Evolutionary conservation across 768 basidiomycete species (phyloP).

Genomic region (Phylloporus sp.): DNA sequence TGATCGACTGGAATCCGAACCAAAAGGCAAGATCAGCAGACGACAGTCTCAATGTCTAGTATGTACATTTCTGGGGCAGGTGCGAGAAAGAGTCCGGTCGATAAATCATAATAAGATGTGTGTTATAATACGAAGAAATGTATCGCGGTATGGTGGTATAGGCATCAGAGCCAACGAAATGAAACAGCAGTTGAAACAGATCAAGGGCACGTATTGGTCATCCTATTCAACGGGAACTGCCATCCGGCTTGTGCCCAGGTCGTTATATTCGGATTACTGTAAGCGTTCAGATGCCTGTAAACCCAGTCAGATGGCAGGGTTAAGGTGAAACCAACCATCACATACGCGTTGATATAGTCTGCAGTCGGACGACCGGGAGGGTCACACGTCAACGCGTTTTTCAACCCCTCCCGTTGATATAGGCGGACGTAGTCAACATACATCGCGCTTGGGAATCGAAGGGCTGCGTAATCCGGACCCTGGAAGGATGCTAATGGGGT

Average conservation of each 20-base stretch:
- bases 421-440: slow-evolving; percentile 87
- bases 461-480: slow-evolving; percentile 60
- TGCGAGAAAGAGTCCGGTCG: slow-evolving; percentile 11
- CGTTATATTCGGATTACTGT: slow-evolving; percentile 79
- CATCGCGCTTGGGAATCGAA: slow-evolving; percentile 78
- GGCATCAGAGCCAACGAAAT: slow-evolving; percentile 6
- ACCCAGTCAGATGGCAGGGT: slow-evolving; percentile 5
- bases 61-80: slow-evolving; percentile 9
- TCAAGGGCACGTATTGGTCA: slow-evolving; percentile 23
- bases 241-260: slow-evolving; percentile 80
- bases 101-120: slow-evolving; percentile 26
- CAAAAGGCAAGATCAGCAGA: background rate
- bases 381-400: slow-evolving; percentile 72
- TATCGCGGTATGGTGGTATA: slow-evolving; percentile 16
- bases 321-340: slow-evolving; percentile 3
- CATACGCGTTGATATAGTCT: slow-evolving; percentile 69
- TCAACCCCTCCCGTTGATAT: slow-evolving; percentile 73
- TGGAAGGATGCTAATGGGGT: slow-evolving; percentile 59
- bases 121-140: slow-evolving; percentile 24
- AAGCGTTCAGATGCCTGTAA: slow-evolving; percentile 46
- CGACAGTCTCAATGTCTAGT: slow-evolving; percentile 7
- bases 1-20: slow-evolving; percentile 1
- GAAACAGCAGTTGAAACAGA: slow-evolving; percentile 7
- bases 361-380: slow-evolving; percentile 76
- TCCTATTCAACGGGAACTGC: slow-evolving; percentile 65